These are phyloP conservation scores for Gymnopilus dilepis DNA, from an alignment of 768 basidiomycete species.

Conservation along the genomic window DNA sequence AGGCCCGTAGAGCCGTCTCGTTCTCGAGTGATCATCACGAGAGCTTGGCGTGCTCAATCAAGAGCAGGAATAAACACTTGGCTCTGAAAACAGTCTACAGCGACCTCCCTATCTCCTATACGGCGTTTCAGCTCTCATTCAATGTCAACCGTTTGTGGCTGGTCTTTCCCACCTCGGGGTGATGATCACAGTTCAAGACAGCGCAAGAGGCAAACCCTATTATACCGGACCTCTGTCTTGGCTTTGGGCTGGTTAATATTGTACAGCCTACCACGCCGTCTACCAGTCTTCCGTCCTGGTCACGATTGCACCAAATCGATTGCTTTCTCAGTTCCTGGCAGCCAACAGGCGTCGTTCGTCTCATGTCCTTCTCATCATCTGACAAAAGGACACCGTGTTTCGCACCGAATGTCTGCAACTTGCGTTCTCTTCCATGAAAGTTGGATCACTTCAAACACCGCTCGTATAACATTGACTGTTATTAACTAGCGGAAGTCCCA, in stretches of 20 bases:
- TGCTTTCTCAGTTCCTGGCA: constrained; percentile 10
- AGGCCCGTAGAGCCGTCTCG: constrained; percentile 19
- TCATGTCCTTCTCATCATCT: constrained; percentile 18
- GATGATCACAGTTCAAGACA: neutral
- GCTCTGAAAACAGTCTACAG: constrained; percentile 13
- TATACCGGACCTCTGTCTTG: constrained; percentile 15
- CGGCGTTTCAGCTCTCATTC: constrained; percentile 21
- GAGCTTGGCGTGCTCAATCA: constrained; percentile 14
- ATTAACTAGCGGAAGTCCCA: constrained; percentile 20
- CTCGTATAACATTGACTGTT: constrained; percentile 6
- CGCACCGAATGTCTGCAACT: constrained; percentile 5
- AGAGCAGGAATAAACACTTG: constrained; percentile 8
- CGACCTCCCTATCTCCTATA: constrained; percentile 21
- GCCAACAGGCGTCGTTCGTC: neutral
- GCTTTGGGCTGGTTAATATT: constrained; percentile 12
- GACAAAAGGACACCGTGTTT: constrained; percentile 14
- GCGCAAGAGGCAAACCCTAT: constrained; percentile 20
- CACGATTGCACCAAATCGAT: constrained; percentile 12
- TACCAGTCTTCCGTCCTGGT: constrained; percentile 14
- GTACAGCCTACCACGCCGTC: constrained; percentile 1
- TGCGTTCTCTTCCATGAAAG: neutral
- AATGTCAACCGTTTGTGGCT: constrained; percentile 10
- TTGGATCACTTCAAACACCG: constrained; percentile 9
- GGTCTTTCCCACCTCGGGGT: constrained; percentile 15
- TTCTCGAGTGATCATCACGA: constrained; percentile 17